Conservation (phyloP, 2,329 filamentous ascomycete species). For the Aspergillus sp. region DNA sequence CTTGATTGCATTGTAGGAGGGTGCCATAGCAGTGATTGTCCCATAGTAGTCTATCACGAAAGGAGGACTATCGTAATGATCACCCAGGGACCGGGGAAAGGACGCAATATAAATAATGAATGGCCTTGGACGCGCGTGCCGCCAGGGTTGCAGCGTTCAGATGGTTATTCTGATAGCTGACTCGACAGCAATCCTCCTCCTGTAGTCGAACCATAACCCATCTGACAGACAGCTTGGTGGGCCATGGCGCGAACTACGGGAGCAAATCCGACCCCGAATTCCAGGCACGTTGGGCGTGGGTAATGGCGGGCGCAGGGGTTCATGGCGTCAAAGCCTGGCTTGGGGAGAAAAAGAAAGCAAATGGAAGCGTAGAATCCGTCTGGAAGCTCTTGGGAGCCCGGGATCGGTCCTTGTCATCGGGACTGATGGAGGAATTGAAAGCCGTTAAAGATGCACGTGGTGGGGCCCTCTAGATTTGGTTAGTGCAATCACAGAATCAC, state of each 20-base stretch:
- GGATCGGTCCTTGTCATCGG: background rate
- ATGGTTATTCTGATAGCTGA: background rate
- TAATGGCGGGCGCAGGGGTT: background rate
- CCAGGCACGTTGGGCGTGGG: constrained; percentile 6
- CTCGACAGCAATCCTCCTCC: background rate
- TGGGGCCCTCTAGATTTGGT: background rate
- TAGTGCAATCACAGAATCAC: background rate
- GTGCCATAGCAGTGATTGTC: constrained; percentile 10
- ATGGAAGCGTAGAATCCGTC: background rate
- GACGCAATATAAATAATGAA: constrained; percentile 7
- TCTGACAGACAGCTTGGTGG: constrained; percentile 8
- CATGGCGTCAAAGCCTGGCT: background rate
- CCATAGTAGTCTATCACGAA: constrained; percentile 9
- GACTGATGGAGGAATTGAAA: constrained; percentile 9
- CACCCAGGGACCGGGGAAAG: background rate
- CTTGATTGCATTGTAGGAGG: constrained; percentile 10
- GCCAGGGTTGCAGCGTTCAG: background rate
- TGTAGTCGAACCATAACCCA: constrained; percentile 1
- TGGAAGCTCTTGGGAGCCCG: constrained; percentile 3
- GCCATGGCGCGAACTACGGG: background rate
- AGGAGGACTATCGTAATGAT: background rate
- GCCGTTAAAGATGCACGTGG: constrained; percentile 7
- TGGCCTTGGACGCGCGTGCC: background rate
- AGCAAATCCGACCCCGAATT: constrained; percentile 9
- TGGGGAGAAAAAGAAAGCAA: constrained; percentile 2